These are phyloP conservation scores for Lathyrus oleraceus DNA, from an alignment of 306 rosid species.

Conservation along the genomic window DNA sequence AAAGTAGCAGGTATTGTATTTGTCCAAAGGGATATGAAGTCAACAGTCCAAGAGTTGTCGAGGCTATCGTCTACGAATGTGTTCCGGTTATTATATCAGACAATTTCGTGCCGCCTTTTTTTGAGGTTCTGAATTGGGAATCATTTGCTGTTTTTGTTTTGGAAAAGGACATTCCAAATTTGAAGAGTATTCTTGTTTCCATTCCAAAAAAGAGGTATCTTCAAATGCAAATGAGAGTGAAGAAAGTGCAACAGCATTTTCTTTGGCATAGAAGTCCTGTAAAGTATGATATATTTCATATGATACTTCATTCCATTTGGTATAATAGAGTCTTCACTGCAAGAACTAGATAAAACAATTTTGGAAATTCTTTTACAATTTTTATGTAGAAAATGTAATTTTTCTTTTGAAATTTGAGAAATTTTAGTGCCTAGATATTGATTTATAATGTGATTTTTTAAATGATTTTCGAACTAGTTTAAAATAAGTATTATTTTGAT, in stretches of 20 bases:
- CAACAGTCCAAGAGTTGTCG: conserved; percentile 92
- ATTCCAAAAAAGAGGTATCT: conserved; percentile 68
- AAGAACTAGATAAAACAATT: conserved; percentile 36
- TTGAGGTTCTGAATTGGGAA: conserved; percentile 84
- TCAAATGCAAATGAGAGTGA: conserved; percentile 72
- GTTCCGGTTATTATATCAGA: conserved; percentile 91
- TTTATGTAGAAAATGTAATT: no score
- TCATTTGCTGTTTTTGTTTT: conserved; percentile 78
- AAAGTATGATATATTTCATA: conserved; percentile 87
- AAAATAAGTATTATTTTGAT: no score
- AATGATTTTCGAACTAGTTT: no score
- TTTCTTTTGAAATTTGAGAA: no score
- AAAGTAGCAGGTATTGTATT: conserved; percentile 88
- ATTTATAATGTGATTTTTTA: no score
- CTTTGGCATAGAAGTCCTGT: conserved; percentile 81
- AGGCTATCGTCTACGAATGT: conserved; percentile 81
- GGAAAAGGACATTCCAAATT: conserved; percentile 82
- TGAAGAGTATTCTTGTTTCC: conserved; percentile 75
- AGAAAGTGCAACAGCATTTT: conserved; percentile 79
- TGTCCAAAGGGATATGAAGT: conserved; percentile 96
- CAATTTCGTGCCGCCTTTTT: conserved; percentile 88
- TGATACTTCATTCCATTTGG: conserved; percentile 92
- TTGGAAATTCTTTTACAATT: no score
- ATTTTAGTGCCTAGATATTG: no score
- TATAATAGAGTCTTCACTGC: conserved; percentile 66